Evolutionary conservation across 2,329 filamentous ascomycete genomes (phyloP).

Genomic region (Cercospora zeina): DNA sequence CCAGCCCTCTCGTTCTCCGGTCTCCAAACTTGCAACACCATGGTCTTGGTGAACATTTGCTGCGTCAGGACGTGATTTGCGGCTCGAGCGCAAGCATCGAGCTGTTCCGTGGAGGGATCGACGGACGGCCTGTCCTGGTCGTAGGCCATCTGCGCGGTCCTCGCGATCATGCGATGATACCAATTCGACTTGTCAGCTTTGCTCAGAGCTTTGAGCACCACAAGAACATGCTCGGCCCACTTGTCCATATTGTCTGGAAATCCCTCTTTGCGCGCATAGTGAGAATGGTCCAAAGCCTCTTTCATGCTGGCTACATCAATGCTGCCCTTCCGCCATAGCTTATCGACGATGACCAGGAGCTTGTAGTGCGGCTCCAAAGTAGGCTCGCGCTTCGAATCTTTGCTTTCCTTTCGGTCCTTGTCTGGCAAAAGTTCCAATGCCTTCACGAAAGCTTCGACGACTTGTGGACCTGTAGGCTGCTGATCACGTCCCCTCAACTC

Average conservation of each 20-base stretch:
- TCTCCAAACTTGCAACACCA: slow-evolving; percentile 93
- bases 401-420: slow-evolving; percentile 49
- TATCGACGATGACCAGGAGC: slow-evolving; percentile 77
- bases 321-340: slow-evolving; percentile 63
- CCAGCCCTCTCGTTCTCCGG: slow-evolving; percentile 83
- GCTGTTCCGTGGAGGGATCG: background rate
- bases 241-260: slow-evolving; percentile 50
- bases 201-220: slow-evolving; percentile 60
- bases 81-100: slow-evolving; percentile 52
- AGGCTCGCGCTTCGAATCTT: slow-evolving; percentile 67
- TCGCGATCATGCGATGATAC: slow-evolving; percentile 88
- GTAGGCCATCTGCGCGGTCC: slow-evolving; percentile 65
- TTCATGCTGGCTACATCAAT: slow-evolving; percentile 48
- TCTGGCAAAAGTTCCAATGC: slow-evolving; percentile 62
- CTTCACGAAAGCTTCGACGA: slow-evolving; percentile 59
- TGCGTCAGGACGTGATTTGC: slow-evolving; percentile 77
- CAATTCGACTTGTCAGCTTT: slow-evolving; percentile 86
- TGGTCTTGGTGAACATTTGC: slow-evolving; percentile 90
- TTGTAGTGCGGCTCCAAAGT: slow-evolving; percentile 93
- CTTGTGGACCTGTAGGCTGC: slow-evolving; percentile 44
- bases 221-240: slow-evolving; percentile 64
- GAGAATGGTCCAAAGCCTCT: slow-evolving; percentile 54
- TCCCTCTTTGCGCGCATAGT: slow-evolving; percentile 56
- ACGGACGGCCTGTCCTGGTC: slow-evolving; percentile 40
- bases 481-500: slow-evolving; percentile 27